Evolutionary conservation across 106 monocot genomes (phyloP), one percentile per base, ranked within the genome.

Genomic region (Agapanthus africanus): DNA sequence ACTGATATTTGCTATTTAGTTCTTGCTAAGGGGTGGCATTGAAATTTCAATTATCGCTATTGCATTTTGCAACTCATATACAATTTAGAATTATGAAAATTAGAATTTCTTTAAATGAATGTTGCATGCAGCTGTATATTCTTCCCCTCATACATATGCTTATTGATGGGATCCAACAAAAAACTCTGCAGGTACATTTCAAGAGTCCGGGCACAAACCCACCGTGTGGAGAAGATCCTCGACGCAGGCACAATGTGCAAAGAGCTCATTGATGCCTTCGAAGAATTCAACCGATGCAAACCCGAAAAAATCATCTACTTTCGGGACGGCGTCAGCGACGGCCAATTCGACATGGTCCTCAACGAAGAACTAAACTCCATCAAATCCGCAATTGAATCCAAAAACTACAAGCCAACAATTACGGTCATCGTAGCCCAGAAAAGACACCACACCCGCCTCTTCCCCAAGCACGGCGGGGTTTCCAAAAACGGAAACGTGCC

Each of bases 311-410:
- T 84, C 38, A 50, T 84, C n/a, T 77, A 80, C 67, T 77, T 77
- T 41, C 76, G 84, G 6, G 84, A 84, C 37, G 84, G 84, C n/a
- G 84, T 84, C 13, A 77, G 84, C 37, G 80, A 84, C 50, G 70
- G 77, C 6, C 83, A 83, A 40, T 83, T 83, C 52, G 76, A 76
- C 47, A 83, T 83, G 83, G 83, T 83, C 11, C 76, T 79, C 32
- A 72, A 83, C 62, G 60, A 79, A 44, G 83, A 83, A 72, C 13
- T 83, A 14, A n/a, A 13, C 16, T 71, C 75, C 28, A 63, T 83
- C 33, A 60, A 59, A 35, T 38, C 54, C 1, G 63, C 60, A 23
- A 63, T 79, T 13, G 63, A 41, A 68, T 22, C 56, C 4, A 7
- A 30, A 0, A 21, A 49, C 31, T 79, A 83, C 44, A 42, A 73